These are phyloP conservation scores for Boletus vermiculosoides DNA, from an alignment of 768 basidiomycete species.

Conservation along the genomic window DNA sequence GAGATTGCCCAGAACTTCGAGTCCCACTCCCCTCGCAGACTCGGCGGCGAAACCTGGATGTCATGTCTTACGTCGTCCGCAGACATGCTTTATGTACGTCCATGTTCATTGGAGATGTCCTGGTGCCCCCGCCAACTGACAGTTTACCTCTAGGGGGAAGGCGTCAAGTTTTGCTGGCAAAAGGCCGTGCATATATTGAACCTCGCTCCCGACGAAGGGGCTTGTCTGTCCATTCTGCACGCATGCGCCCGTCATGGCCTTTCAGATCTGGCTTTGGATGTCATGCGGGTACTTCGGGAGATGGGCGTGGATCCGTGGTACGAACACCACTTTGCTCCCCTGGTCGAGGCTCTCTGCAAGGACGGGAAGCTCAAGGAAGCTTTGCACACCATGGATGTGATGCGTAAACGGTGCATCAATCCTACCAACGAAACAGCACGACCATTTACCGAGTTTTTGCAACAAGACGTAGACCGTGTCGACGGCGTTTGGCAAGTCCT, in stretches of 20 bases:
- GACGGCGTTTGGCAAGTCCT: constrained; percentile 66
- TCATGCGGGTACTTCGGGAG: constrained; percentile 52
- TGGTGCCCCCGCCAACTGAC: not conserved
- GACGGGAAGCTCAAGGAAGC: constrained; percentile 61
- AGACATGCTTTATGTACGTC: constrained; percentile 64
- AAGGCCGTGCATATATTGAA: constrained; percentile 50
- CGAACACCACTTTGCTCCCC: constrained; percentile 76
- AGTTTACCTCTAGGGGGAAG: constrained; percentile 52
- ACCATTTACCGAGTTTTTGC: constrained; percentile 52
- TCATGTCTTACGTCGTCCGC: constrained; percentile 65
- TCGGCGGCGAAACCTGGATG: constrained; percentile 61
- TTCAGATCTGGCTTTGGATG: constrained; percentile 66
- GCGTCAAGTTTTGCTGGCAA: constrained; percentile 62
- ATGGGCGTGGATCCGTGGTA: constrained; percentile 47
- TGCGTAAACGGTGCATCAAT: constrained; percentile 53
- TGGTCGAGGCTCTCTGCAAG: constrained; percentile 71
- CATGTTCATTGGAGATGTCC: not conserved
- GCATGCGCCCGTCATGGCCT: constrained; percentile 73
- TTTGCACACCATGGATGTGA: constrained; percentile 53
- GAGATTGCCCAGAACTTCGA: constrained; percentile 70
- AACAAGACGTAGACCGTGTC: constrained; percentile 47
- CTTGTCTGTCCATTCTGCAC: constrained; percentile 65
- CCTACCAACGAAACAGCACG: constrained; percentile 52
- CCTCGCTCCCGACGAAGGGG: constrained; percentile 70
- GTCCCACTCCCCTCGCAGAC: constrained; percentile 45